Base-by-base conservation (phyloP, 768 basidiomycete genomes). In the Suillus clintonianus region DNA sequence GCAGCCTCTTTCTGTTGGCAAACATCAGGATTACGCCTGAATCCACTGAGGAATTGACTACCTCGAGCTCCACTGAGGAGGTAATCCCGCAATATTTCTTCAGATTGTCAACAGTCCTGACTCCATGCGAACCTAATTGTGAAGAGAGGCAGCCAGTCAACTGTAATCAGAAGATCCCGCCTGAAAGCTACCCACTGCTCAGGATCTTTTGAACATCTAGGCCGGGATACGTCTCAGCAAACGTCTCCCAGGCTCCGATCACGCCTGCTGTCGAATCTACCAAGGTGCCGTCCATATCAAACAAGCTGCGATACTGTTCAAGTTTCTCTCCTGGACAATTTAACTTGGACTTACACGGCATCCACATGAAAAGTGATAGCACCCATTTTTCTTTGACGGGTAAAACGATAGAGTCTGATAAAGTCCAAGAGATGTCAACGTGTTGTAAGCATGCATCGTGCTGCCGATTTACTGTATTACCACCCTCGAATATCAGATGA, bases 201-300 rank as follows among this genome's bases (percentile, higher is more conserved):
- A 92, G 76, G 64, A 87, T 90, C 61, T 82, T 72, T 34, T 83
- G 69, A 19, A 90, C 81, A 71, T 91, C 84, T 64, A 91, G 84
- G 37, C 72, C 74, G 4, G 89, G 87, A 73, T 95, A 95, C 62
- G 84, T 82, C 70, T 86, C 72, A 56, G 83, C 83, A 76, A 94
- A 95, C n/a, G 80, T 77, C 60, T 88, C 80, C 95, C 95, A 96
- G 41, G 93, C 92, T 32, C 89, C 91, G 32, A 85, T 78, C 37
- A 96, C 92, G 48, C 91, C 93, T 36, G 86, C 85, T 11, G 91
- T 94, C 22, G 92, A 94, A 72, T 95, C 91, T 67, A 91, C 82
- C 58, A 92, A 80, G 39, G 91, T 94, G 61, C 90, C 90, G 72
- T 92, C 91, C 91, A 92, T 92, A 73, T 92, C 90, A 70, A 91